Evolutionary conservation across 2,329 filamentous ascomycete species (phyloP), one percentile per base, ranked within the genome.

Genomic region (Fusarium sp.): DNA sequence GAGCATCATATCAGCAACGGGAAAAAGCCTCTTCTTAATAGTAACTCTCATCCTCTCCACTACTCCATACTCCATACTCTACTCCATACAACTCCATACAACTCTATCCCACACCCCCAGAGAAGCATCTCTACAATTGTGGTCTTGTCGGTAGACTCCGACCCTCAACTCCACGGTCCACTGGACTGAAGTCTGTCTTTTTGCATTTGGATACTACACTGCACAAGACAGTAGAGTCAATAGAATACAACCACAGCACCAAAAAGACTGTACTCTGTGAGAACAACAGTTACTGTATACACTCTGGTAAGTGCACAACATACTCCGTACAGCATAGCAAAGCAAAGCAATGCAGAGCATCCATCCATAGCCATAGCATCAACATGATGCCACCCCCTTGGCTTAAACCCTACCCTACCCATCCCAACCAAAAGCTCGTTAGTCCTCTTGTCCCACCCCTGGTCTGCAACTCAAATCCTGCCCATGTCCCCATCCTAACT

Each of bases 381-480:
- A 67, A 48, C 52, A 68, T 63, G 65, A 65, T 68, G 60, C 55
- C 65, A 68, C 60, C 65, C 50, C 56, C 51, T 37, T 39, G 35
- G 22, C 30, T n/a, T 37, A 14, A 56, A 57, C 52, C 40, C 40
- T 63, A 56, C 60, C 60, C 60, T 63, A 48, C 60, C 56, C 37
- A 19, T 45, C 55, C 47, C 58, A 64, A 51, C 55, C 55, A 60
- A 55, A 62, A 62, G 19, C 58, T 57, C 58, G 51, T 51, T 63
- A 67, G 58, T 37, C 33, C 35, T 62, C 56, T 39, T 32, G 17
- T 50, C 56, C 52, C 57, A 68, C 61, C 65, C 60, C 60, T 64
- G 59, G 61, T 22, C 58, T 64, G 51, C 59, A 64, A 64, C 61
- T 64, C 61, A 65, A 68, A 65, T 62, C 65, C 55, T 68, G 60